phyloP scores from a whole-genome alignment of 495 filamentous ascomycete species.

The Cladorrhinum samala region DNA sequence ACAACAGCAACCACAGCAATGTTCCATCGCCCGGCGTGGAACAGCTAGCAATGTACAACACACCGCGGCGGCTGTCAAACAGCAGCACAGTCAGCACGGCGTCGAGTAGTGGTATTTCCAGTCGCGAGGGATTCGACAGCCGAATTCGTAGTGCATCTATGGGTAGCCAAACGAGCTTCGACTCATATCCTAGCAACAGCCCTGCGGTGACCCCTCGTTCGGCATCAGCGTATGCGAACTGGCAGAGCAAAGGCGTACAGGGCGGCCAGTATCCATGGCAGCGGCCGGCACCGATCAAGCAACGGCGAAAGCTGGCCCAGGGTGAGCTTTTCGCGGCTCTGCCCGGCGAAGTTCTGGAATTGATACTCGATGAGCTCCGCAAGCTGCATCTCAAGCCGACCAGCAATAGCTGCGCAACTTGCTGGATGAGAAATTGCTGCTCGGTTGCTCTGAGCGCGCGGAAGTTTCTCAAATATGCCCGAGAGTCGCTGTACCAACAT shows the following conservation, averaged over 20 bases:
- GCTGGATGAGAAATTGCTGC: constrained; percentile 71
- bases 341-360: constrained; percentile 52
- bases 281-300: constrained; percentile 30
- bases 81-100: constrained; percentile 20
- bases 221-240: constrained; percentile 4
- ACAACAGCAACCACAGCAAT: background rate
- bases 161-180: constrained; percentile 39
- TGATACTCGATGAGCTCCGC: constrained; percentile 45
- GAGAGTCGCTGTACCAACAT: constrained; percentile 60
- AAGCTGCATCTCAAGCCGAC: constrained; percentile 37
- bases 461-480: constrained; percentile 61
- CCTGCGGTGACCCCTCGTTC: constrained; percentile 5
- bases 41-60: constrained; percentile 10
- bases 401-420: constrained; percentile 58
- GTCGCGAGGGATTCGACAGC: constrained; percentile 22
- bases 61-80: constrained; percentile 18
- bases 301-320: constrained; percentile 28
- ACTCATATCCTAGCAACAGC: constrained; percentile 25
- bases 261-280: constrained; percentile 28
- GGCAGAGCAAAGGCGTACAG: constrained; percentile 6
- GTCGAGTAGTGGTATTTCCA: constrained; percentile 19
- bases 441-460: constrained; percentile 60
- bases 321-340: constrained; percentile 50
- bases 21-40: constrained; percentile 5
- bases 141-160: constrained; percentile 18